Percentiles rank a stretch among this genome's conserved stretches.
Conservation (phyloP, 1,284 basidiomycete genomes). For the Exobasidium rhododendri region DNA sequence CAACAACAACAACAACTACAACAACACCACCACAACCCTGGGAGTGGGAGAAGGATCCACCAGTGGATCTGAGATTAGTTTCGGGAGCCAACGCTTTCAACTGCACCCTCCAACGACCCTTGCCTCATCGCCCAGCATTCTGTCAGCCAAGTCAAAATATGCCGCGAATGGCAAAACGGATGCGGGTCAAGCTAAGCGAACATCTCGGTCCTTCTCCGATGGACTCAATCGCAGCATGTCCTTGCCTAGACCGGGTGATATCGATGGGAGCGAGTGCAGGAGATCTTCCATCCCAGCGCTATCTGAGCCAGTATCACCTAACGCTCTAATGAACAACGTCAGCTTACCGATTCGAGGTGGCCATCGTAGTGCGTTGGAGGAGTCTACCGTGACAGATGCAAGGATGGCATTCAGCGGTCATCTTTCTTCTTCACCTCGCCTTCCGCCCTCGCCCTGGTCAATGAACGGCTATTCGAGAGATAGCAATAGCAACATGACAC, state of each 20-base stretch:
- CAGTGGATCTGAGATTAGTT: conserved; percentile 42
- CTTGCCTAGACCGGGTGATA: conserved; percentile 20
- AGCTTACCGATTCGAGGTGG: too few relatives aligned
- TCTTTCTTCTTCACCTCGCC: not conserved
- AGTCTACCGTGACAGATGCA: too few relatives aligned
- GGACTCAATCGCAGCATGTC: conserved; percentile 40
- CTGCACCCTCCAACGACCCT: conserved; percentile 16
- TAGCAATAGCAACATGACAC: not conserved
- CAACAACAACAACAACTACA: conserved; percentile 26
- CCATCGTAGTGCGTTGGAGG: too few relatives aligned
- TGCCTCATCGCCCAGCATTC: not conserved
- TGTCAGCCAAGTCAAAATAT: not conserved
- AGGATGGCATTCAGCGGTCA: too few relatives aligned
- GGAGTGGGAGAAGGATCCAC: conserved; percentile 31
- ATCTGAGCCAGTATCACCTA: conserved; percentile 17
- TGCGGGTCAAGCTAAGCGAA: conserved; percentile 3
- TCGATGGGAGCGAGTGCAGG: not conserved
- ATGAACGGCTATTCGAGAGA: not conserved
- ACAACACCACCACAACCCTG: conserved; percentile 20
- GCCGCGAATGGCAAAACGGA: too few relatives aligned
- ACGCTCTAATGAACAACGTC: not conserved
- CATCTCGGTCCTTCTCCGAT: conserved; percentile 36
- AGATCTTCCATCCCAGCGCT: conserved; percentile 14
- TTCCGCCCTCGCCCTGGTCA: not conserved
- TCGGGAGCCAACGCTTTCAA: conserved; percentile 25